Evolutionary conservation across 2,329 filamentous ascomycete genomes (phyloP).

Genomic region (Neonectria magnoliae): DNA sequence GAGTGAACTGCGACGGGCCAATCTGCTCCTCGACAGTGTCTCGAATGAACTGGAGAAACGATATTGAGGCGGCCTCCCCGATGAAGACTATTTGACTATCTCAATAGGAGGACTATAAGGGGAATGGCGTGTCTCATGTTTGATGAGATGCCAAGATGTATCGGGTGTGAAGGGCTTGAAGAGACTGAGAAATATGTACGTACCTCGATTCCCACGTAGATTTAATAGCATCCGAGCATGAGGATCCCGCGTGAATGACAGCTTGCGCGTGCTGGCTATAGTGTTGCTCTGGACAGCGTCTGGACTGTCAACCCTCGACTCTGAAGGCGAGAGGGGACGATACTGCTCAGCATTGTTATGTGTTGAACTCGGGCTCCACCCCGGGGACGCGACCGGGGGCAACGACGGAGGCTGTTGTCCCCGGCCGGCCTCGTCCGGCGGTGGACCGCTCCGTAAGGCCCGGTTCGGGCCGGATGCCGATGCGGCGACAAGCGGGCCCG

Average conservation of each 20-base stretch:
- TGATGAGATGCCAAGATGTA: background rate
- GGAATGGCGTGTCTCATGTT: background rate
- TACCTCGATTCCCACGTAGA: constrained; percentile 62
- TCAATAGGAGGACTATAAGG: constrained; percentile 1
- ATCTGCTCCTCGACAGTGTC: constrained; percentile 40
- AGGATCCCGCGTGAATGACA: constrained; percentile 29
- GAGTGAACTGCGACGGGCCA: constrained; percentile 40
- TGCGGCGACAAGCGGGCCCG: background rate
- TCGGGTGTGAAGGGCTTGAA: background rate
- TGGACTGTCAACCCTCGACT: constrained; percentile 40
- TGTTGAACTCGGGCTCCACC: constrained; percentile 14
- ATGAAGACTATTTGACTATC: constrained; percentile 52
- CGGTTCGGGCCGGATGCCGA: background rate
- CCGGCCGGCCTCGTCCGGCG: background rate
- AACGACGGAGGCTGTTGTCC: constrained; percentile 8
- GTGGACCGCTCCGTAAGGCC: constrained; percentile 9
- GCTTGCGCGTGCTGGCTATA: constrained; percentile 15
- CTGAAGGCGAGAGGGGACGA: constrained; percentile 44
- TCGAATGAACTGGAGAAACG: constrained; percentile 59
- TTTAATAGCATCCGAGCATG: constrained; percentile 59
- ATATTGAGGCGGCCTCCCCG: constrained; percentile 62
- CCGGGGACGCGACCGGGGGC: constrained; percentile 7
- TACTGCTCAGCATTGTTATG: constrained; percentile 30
- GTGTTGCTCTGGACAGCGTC: constrained; percentile 23
- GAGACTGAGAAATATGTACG: constrained; percentile 7